These are phyloP conservation scores for Colletotrichum siamense DNA, from an alignment of 2,329 filamentous ascomycete genomes.

Conservation along the genomic window DNA sequence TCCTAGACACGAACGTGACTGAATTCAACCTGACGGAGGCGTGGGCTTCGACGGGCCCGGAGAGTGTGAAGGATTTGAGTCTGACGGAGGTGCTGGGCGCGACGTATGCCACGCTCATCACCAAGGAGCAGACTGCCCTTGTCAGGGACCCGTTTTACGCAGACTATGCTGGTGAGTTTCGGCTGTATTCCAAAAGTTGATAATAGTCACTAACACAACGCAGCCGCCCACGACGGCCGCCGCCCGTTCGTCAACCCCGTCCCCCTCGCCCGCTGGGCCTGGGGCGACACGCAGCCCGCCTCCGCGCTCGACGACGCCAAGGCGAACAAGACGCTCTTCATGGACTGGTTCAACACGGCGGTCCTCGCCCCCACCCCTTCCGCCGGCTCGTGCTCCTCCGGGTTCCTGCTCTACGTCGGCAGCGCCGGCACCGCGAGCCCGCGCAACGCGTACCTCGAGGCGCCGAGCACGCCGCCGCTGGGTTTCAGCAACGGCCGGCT, in stretches of 20 bases:
- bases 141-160: constrained; percentile 43
- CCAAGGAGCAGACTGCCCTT: constrained; percentile 40
- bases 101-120: constrained; percentile 41
- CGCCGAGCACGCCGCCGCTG: constrained; percentile 51
- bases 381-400: constrained; percentile 37
- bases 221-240: constrained; percentile 35
- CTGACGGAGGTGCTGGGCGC: constrained; percentile 31
- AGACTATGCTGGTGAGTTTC: constrained; percentile 38
- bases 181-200: rapidly evolving
- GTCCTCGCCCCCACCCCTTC: constrained; percentile 27
- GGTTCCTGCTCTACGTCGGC: constrained; percentile 32
- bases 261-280: constrained; percentile 39
- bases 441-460: constrained; percentile 31
- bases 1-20: constrained; percentile 27
- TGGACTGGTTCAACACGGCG: constrained; percentile 34
- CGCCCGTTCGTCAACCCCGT: constrained; percentile 41
- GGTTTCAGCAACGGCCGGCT: constrained; percentile 48
- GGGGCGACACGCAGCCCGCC: constrained; percentile 33
- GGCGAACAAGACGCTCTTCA: constrained; percentile 36
- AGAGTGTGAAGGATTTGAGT: constrained; percentile 9
- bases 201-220: background rate
- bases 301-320: constrained; percentile 27
- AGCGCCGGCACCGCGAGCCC: constrained; percentile 6
- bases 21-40: constrained; percentile 26
- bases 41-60: constrained; percentile 31